phyloP scores from a whole-genome alignment of 2,329 filamentous ascomycete genomes.

The Botrytis paeoniae region DNA sequence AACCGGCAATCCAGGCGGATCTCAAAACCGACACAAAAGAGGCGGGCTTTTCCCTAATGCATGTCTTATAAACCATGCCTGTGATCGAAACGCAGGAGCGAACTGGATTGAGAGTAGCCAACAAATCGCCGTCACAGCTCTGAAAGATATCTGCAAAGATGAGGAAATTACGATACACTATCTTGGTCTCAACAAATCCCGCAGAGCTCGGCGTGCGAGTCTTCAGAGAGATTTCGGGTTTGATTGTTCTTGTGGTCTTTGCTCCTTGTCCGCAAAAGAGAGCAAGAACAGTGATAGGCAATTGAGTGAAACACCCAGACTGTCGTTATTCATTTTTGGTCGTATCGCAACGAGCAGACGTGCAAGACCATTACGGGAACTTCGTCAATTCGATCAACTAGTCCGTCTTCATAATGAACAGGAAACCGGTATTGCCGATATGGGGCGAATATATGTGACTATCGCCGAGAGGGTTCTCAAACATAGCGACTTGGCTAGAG shows the following conservation, averaged over 20 bases:
- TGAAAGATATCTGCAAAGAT: slow-evolving; percentile 38
- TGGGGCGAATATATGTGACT: slow-evolving; percentile 33
- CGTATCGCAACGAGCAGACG: slow-evolving; percentile 18
- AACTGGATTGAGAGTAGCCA: slow-evolving; percentile 39
- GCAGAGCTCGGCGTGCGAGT: slow-evolving; percentile 30
- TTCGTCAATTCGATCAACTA: slow-evolving; percentile 31
- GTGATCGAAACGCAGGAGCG: slow-evolving; percentile 40
- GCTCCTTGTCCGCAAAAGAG: slow-evolving; percentile 38
- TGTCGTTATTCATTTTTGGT: slow-evolving; percentile 32
- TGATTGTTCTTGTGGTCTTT: slow-evolving; percentile 39
- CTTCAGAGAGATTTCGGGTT: slow-evolving; percentile 39
- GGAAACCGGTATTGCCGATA: slow-evolving; percentile 27
- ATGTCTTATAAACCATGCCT: slow-evolving; percentile 41
- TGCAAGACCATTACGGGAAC: slow-evolving; percentile 18
- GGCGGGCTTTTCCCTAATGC: slow-evolving; percentile 39
- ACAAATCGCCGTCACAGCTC: slow-evolving; percentile 37
- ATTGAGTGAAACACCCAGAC: slow-evolving; percentile 30
- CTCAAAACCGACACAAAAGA: neutral
- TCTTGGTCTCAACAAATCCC: slow-evolving; percentile 23
- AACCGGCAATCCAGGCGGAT: neutral
- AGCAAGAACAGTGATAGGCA: slow-evolving; percentile 37
- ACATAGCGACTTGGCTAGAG: slow-evolving; percentile 38
- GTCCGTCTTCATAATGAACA: slow-evolving; percentile 34
- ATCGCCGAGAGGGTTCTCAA: slow-evolving; percentile 35
- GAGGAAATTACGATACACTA: slow-evolving; percentile 42